Percentiles rank a stretch among this genome's conserved stretches.
Conservation (phyloP, 2,329 filamentous ascomycete species). For the Blastomyces gilchristii region DNA sequence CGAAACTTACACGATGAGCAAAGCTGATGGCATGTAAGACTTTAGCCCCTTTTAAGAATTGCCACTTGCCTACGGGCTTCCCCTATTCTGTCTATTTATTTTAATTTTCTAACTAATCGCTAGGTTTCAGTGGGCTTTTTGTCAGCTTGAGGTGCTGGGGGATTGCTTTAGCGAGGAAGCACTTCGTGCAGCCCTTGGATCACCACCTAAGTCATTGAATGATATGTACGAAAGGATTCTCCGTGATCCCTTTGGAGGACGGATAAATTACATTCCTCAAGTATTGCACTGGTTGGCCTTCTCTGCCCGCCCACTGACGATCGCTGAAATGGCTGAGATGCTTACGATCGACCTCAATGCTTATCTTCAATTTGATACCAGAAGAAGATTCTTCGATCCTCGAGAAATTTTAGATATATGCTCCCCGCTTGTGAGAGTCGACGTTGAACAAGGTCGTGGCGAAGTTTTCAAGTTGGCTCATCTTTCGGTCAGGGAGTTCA, state of each 20-base stretch:
- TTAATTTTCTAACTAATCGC: neutral
- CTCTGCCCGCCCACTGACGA: slow-evolving; percentile 19
- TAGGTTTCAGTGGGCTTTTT: neutral
- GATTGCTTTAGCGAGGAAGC: neutral
- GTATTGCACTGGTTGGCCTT: slow-evolving; percentile 19
- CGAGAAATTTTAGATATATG: slow-evolving; percentile 15
- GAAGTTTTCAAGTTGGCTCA: slow-evolving; percentile 16
- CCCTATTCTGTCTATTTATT: slow-evolving; percentile 2
- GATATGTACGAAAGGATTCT: slow-evolving; percentile 23
- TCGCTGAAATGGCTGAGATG: slow-evolving; percentile 23
- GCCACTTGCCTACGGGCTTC: neutral
- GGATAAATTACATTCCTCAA: too few relatives aligned
- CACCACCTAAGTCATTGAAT: slow-evolving; percentile 13
- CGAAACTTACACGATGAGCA: neutral
- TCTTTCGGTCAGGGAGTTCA: slow-evolving; percentile 17
- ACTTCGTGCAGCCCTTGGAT: neutral
- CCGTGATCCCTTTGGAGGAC: neutral
- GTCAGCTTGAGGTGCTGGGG: neutral
- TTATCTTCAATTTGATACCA: slow-evolving; percentile 19
- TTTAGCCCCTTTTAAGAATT: neutral
- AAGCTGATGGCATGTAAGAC: slow-evolving; percentile 14
- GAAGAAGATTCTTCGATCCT: slow-evolving; percentile 20
- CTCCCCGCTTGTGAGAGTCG: slow-evolving; percentile 1
- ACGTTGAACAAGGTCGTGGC: slow-evolving; percentile 10
- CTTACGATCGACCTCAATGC: slow-evolving; percentile 20